Percentiles rank a stretch among this genome's conserved stretches.
Conservation (phyloP, 163 green algal genomes). For the Chlorella variabilis region DNA sequence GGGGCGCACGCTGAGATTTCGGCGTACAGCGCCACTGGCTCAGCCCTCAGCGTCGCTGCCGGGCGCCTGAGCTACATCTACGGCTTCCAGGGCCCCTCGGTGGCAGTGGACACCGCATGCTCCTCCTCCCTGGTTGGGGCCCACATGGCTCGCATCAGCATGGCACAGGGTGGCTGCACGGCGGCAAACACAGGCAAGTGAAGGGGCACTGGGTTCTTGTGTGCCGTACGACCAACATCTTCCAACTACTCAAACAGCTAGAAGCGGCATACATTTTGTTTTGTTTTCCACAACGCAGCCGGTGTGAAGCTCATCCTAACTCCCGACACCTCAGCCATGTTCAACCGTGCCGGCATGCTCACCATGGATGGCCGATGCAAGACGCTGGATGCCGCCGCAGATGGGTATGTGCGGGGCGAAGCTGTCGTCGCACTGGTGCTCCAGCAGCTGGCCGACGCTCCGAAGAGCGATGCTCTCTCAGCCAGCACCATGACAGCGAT, state of each 20-base stretch:
- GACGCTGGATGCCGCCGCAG: constrained; percentile 84
- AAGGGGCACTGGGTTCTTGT: neutral
- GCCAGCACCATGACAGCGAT: neutral
- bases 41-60: constrained; percentile 69
- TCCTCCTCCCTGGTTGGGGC: constrained; percentile 82
- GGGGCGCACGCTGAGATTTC: constrained; percentile 65
- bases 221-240: neutral
- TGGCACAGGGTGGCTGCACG: constrained; percentile 30
- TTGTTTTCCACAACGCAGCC: no score
- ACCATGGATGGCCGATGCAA: constrained; percentile 87
- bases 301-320: constrained; percentile 78
- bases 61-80: constrained; percentile 82
- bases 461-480: neutral
- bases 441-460: constrained; percentile 29
- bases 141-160: constrained; percentile 58
- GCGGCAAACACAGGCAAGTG: constrained; percentile 4
- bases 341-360: constrained; percentile 82
- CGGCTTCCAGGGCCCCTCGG: constrained; percentile 67
- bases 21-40: constrained; percentile 68
- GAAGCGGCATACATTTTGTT: no score
- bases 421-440: constrained; percentile 54
- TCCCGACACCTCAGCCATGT: constrained; percentile 57
- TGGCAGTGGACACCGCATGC: constrained; percentile 90
- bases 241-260: neutral
- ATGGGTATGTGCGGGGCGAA: constrained; percentile 77